A percentile compares a stretch with the other conserved stretches of the same genome.
Conservation (phyloP, 2,329 filamentous ascomycete genomes). For the Anisogramma anomala region DNA sequence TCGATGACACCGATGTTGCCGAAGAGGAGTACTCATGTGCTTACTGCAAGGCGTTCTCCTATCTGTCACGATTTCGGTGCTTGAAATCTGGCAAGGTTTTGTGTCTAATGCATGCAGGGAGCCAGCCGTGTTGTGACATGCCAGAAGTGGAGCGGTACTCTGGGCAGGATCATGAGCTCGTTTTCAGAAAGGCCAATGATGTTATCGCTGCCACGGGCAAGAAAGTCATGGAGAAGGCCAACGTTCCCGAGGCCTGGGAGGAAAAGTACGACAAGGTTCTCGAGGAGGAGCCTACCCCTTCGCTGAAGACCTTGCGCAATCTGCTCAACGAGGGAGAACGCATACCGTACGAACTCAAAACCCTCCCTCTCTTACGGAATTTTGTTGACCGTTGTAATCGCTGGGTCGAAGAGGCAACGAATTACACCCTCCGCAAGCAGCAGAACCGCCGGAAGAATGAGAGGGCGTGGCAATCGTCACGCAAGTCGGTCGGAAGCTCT, state of each 20-base stretch:
- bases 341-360: constrained; percentile 80
- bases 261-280: constrained; percentile 79
- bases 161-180: constrained; percentile 60
- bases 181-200: constrained; percentile 66
- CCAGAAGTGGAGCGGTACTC: constrained; percentile 54
- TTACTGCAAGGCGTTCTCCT: constrained; percentile 86
- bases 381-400: constrained; percentile 96
- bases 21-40: constrained; percentile 90
- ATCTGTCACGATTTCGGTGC: constrained; percentile 83
- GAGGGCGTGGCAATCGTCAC: constrained; percentile 60
- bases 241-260: constrained; percentile 77
- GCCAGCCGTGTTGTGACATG: constrained; percentile 66
- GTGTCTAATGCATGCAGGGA: constrained; percentile 73
- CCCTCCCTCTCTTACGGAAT: constrained; percentile 66
- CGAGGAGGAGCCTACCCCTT: constrained; percentile 71
- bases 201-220: constrained; percentile 54
- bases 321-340: constrained; percentile 89
- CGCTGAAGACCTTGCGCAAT: constrained; percentile 73
- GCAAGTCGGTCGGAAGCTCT: constrained; percentile 50
- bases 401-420: constrained; percentile 94
- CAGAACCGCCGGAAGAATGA: constrained; percentile 95
- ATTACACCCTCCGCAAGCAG: constrained; percentile 93
- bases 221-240: constrained; percentile 77
- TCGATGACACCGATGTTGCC: constrained; percentile 62
- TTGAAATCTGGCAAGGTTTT: constrained; percentile 67